A percentile compares a stretch with the other conserved stretches of the same genome.
phyloP scores from a whole-genome alignment of 306 rosid species.

The Trichosanthes cucumerina region DNA sequence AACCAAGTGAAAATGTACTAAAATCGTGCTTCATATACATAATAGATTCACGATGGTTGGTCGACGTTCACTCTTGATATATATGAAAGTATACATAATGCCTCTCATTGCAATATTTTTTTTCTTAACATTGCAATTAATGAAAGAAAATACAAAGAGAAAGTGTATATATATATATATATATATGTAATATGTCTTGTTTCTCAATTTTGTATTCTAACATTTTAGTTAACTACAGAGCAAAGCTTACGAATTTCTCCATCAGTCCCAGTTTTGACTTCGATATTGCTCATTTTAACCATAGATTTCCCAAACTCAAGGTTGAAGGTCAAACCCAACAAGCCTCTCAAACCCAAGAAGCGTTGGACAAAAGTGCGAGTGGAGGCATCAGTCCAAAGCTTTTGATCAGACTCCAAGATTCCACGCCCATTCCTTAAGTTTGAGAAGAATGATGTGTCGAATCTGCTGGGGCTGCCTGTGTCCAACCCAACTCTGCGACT shows the following conservation, averaged over 20 bases:
- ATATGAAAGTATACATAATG: too few species aligned
- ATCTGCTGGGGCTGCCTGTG: not conserved
- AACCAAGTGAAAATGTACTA: too few species aligned
- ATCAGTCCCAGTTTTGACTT: not conserved
- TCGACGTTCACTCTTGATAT: too few species aligned
- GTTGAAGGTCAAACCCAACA: not conserved
- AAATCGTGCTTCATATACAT: too few species aligned
- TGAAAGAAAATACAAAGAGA: too few species aligned
- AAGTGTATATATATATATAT: too few species aligned
- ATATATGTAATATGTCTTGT: too few species aligned
- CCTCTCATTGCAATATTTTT: too few species aligned
- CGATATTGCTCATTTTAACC: constrained; percentile 10
- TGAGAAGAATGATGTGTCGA: not conserved
- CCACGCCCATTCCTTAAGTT: constrained; percentile 7
- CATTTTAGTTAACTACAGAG: not conserved
- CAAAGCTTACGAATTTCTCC: constrained; percentile 8
- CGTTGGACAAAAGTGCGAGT: constrained; percentile 5
- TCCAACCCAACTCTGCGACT: not conserved
- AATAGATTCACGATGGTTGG: too few species aligned
- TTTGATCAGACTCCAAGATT: constrained; percentile 5
- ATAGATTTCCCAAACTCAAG: not conserved
- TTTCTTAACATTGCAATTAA: too few species aligned
- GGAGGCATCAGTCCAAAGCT: constrained; percentile 7
- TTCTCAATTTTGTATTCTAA: too few species aligned
- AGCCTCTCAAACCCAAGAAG: not conserved